These are phyloP conservation scores for Pistacia vera DNA, from an alignment of 345 rosid species.

Conservation along the genomic window DNA sequence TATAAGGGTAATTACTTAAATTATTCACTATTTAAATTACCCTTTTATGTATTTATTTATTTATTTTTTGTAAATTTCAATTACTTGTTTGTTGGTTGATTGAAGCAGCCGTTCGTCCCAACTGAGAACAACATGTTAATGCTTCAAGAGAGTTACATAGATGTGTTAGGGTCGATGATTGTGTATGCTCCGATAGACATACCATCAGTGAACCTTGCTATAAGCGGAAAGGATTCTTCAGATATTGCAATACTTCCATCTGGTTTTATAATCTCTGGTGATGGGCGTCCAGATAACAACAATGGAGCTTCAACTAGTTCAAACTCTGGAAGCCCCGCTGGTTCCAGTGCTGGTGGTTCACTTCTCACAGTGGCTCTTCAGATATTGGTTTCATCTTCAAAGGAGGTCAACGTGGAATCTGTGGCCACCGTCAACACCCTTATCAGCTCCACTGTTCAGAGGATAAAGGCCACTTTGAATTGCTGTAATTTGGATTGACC, in stretches of 20 bases:
- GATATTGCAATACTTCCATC: slow-evolving; percentile 65
- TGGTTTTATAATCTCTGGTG: slow-evolving; percentile 63
- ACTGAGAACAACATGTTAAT: slow-evolving; percentile 41
- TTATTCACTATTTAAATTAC: neutral
- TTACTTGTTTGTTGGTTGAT: neutral
- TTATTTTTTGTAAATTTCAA: no score
- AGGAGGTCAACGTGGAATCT: slow-evolving; percentile 36
- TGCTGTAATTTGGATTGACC: slow-evolving; percentile 32
- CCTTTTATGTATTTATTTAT: neutral
- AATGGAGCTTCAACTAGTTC: slow-evolving; percentile 19
- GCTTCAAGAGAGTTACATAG: slow-evolving; percentile 65
- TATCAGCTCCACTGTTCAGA: slow-evolving; percentile 55
- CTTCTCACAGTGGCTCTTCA: slow-evolving; percentile 67
- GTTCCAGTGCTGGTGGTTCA: slow-evolving; percentile 32
- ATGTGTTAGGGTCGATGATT: slow-evolving; percentile 44
- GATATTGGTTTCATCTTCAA: slow-evolving; percentile 38
- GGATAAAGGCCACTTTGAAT: slow-evolving; percentile 44
- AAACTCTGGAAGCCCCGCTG: neutral
- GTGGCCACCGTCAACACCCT: slow-evolving; percentile 54
- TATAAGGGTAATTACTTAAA: slow-evolving; percentile 39
- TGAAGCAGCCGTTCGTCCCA: slow-evolving; percentile 29
- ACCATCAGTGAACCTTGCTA: slow-evolving; percentile 30
- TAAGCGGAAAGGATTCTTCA: slow-evolving; percentile 37
- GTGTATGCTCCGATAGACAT: slow-evolving; percentile 65
- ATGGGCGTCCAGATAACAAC: slow-evolving; percentile 27